phyloP scores from a whole-genome alignment of 257 asterid species.

The Ehretia macrophylla region DNA sequence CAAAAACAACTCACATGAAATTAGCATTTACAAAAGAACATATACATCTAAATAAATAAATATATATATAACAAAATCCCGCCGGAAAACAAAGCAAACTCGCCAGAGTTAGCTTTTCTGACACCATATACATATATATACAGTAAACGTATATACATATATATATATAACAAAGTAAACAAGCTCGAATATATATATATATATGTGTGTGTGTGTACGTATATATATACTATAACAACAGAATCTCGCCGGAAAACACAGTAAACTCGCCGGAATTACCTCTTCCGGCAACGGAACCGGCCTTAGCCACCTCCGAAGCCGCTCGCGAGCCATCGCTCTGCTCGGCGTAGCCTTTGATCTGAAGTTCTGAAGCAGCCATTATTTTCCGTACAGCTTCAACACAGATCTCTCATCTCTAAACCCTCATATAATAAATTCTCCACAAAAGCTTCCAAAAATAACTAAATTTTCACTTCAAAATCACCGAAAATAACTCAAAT shows the following conservation, averaged over 20 bases:
- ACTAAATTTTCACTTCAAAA: conserved; percentile 11
- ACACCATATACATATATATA: too few relatives aligned
- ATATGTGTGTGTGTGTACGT: too few relatives aligned
- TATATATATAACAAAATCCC: not conserved
- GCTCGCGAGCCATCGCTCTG: conserved; percentile 28
- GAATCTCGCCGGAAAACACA: not conserved
- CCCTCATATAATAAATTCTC: conserved; percentile 7
- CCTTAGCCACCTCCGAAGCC: conserved; percentile 23
- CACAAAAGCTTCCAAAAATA: conserved; percentile 5
- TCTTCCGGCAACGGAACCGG: conserved; percentile 41
- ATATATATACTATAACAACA: not conserved
- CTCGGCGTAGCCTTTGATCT: conserved; percentile 54
- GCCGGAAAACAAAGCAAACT: not conserved
- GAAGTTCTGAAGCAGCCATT: conserved; percentile 60
- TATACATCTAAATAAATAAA: not conserved
- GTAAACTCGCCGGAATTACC: conserved; percentile 21
- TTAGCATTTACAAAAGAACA: not conserved
- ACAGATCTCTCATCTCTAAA: conserved; percentile 69
- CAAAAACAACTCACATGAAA: not conserved
- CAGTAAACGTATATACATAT: too few relatives aligned
- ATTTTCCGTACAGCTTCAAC: conserved; percentile 15
- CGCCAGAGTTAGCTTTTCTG: too few relatives aligned
- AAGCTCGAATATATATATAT: too few relatives aligned
- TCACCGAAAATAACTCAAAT: conserved; percentile 6
- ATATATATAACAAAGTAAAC: too few relatives aligned